phyloP scores from a whole-genome alignment of 2,329 filamentous ascomycete genomes.

The Thielaviopsis populi region DNA sequence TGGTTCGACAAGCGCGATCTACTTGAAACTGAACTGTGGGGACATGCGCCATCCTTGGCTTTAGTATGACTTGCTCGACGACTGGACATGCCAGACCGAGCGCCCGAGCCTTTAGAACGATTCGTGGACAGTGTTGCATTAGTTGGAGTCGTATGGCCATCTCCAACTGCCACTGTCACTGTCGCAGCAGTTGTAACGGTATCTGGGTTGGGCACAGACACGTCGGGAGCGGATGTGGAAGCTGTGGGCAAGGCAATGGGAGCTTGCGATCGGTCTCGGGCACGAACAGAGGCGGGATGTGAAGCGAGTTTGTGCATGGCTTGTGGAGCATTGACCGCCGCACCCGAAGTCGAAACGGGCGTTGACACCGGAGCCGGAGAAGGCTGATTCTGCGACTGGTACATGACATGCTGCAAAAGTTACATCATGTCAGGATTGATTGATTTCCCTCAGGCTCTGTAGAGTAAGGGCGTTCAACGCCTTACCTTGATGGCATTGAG shows the following conservation, averaged over 20 bases:
- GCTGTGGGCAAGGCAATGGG: background rate
- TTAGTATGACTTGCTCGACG: constrained; percentile 12
- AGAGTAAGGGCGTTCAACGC: constrained; percentile 7
- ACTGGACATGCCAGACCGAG: background rate
- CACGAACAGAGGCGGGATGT: background rate
- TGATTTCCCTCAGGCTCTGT: constrained; percentile 3
- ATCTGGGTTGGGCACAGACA: background rate
- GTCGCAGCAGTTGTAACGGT: background rate
- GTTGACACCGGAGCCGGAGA: constrained; percentile 1
- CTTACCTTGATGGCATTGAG: constrained; percentile 71
- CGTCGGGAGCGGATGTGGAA: background rate
- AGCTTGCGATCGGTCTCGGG: constrained; percentile 3
- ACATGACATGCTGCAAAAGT: constrained; percentile 12
- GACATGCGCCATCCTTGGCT: constrained; percentile 4
- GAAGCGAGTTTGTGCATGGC: background rate
- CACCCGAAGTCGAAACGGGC: background rate
- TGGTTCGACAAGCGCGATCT: constrained; percentile 9
- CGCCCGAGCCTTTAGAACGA: background rate
- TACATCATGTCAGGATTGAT: constrained; percentile 11
- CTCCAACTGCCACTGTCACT: background rate
- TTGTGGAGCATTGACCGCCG: background rate
- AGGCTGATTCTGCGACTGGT: constrained; percentile 6
- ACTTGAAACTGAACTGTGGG: background rate
- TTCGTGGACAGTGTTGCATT: background rate
- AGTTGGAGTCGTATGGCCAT: background rate